Evolutionary conservation across 208 protist species (phyloP).

Genomic region (Zelonia costaricensis): DNA sequence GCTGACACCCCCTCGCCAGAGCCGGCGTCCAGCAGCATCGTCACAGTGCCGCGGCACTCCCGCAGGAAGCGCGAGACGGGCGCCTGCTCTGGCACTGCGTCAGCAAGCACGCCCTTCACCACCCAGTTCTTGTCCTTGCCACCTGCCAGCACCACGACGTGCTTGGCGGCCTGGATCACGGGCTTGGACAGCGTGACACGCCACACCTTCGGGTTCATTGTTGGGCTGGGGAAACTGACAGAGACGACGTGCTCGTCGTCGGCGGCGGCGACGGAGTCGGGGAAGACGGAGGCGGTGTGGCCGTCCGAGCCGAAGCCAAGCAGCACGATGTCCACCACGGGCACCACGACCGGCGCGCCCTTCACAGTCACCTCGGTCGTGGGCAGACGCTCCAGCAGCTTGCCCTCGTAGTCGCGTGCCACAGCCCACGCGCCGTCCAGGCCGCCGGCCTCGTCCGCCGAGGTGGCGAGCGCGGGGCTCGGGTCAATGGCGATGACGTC

Average conservation of each 20-base stretch:
- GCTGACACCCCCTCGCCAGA: slow-evolving; percentile 16
- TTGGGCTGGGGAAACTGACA: slow-evolving; percentile 63
- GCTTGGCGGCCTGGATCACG: slow-evolving; percentile 62
- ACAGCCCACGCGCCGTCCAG: slow-evolving; percentile 37
- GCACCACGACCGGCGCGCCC: slow-evolving; percentile 22
- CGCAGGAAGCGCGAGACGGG: slow-evolving; percentile 72
- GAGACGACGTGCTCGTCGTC: slow-evolving; percentile 40
- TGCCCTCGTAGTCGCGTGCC: slow-evolving; percentile 40
- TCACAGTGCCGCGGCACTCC: slow-evolving; percentile 63
- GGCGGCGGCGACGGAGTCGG: slow-evolving; percentile 48
- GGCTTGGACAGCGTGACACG: slow-evolving; percentile 64
- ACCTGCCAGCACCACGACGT: slow-evolving; percentile 73
- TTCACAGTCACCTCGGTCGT: neutral
- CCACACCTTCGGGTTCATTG: slow-evolving; percentile 85
- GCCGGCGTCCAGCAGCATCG: slow-evolving; percentile 51
- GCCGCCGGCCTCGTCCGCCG: slow-evolving; percentile 28
- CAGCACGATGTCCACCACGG: slow-evolving; percentile 73
- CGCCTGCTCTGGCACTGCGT: slow-evolving; percentile 5
- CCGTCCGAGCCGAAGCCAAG: slow-evolving; percentile 82
- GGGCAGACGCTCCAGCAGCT: slow-evolving; percentile 27
- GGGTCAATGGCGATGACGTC: slow-evolving; percentile 47
- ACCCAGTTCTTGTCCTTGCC: slow-evolving; percentile 80
- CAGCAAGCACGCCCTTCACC: slow-evolving; percentile 46
- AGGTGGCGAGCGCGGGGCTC: slow-evolving; percentile 27
- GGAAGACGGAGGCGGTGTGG: slow-evolving; percentile 87